Evolutionary conservation across 192 early-diverging fungal species (phyloP), one percentile per base, ranked within the genome.

Genomic region (Geranomyces michiganensis): DNA sequence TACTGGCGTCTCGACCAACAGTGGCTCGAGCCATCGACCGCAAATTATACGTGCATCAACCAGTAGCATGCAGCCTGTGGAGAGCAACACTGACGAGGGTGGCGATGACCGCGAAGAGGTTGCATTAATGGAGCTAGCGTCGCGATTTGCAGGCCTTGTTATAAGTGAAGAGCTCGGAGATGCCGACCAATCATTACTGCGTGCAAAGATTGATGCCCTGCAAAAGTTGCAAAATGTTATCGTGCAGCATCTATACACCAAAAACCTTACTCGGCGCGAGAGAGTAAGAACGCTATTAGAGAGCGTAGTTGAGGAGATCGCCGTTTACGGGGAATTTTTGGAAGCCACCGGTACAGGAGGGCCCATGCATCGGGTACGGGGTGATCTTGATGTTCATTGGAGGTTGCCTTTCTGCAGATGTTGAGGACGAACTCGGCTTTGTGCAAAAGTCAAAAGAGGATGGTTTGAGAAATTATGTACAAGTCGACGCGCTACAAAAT

Each of bases 261-360:
- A 55, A 10, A 27, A 41, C 60, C 63, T 46, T 6, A 24, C n/a
- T 19, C 32, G 19, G 15, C 13, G 41, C 21, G 62, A 59, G 45
- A 43, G 56, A 45, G 51, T 44, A 60, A 49, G 51, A 62, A 76
- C 27, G 0, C 53, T 80, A 31, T 58, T 80, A 55, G 66, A 66
- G 26, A 33, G 30, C 19, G 67, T 81, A 31, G 67, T 61, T 15
- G 58, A 63, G 17, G 76, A 77, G 49, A 76, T 76, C 26, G 26
- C 69, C 7, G 44, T 81, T 1, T 81, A 78, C 49, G 80, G 76
- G 21, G 75, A 81, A 68, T 81, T 81, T 70, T 71, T 74, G 41
- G 68, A 74, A 4, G 30, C 61, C 10, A 59, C 56, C 51, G 67
- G 79, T 78, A 68, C 14, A 56, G 13, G 17, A 41, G 36, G 36